These are phyloP conservation scores for Auricularia sp. DNA, from an alignment of 768 basidiomycete species.

Conservation along the genomic window DNA sequence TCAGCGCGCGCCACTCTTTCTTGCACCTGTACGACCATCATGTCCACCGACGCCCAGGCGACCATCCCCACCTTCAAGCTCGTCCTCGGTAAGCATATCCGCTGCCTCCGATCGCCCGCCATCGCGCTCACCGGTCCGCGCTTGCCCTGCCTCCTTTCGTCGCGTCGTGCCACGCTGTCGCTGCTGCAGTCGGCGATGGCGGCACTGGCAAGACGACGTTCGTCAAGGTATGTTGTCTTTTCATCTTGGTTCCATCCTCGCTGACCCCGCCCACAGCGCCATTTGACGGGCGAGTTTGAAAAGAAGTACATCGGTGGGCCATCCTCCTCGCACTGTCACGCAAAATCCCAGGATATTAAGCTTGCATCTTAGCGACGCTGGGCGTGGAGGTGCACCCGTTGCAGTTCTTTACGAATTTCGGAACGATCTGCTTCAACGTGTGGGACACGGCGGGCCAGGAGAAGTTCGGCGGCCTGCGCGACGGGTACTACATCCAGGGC, in stretches of 20 bases:
- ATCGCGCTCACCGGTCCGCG: slow-evolving; percentile 10
- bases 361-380: slow-evolving; percentile 66
- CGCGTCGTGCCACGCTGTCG: slow-evolving; percentile 9
- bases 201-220: slow-evolving; percentile 98
- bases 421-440: slow-evolving; percentile 98
- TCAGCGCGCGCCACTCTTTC: too few species aligned
- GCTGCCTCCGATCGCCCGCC: slow-evolving; percentile 11
- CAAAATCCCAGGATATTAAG: slow-evolving; percentile 7
- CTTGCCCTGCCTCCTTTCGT: slow-evolving; percentile 11
- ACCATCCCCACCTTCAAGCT: slow-evolving; percentile 92
- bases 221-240: slow-evolving; percentile 64
- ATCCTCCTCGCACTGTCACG: slow-evolving; percentile 17
- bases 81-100: slow-evolving; percentile 70
- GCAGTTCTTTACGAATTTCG: slow-evolving; percentile 93
- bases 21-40: too few species aligned
- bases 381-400: slow-evolving; percentile 99
- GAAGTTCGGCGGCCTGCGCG: slow-evolving; percentile 97
- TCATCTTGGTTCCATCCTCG: slow-evolving; percentile 30
- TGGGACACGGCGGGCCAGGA: slow-evolving; percentile 99
- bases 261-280: slow-evolving; percentile 64
- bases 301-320: slow-evolving; percentile 93
- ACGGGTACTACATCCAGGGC: slow-evolving; percentile 94
- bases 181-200: slow-evolving; percentile 73
- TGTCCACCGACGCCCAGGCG: not conserved
- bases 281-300: slow-evolving; percentile 99